Conservation (phyloP, 345 rosid genomes). For the Arabidopsis thaliana region TAIR10.1 NC_003071.7:9664501-9665000, state of each 20-base stretch:
- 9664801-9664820: conserved; percentile 75
- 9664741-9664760: conserved; percentile 86
- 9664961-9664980: conserved; percentile 64
- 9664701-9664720: conserved; percentile 88
- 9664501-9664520: conserved; percentile 77
- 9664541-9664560: conserved; percentile 34
- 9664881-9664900: conserved; percentile 82
- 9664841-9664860: conserved; percentile 83
- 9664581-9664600: conserved; percentile 57
- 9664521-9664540: conserved; percentile 60
- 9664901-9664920: conserved; percentile 71
- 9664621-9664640: conserved; percentile 87
- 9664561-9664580: conserved; percentile 52
- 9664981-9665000: conserved; percentile 55
- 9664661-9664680: conserved; percentile 83
- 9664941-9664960: conserved; percentile 61
- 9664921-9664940: conserved; percentile 56
- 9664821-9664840: conserved; percentile 79
- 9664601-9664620: conserved; percentile 52
- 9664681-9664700: conserved; percentile 84
- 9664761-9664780: conserved; percentile 89
- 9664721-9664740: conserved; percentile 76
- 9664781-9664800: conserved; percentile 73
- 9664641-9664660: conserved; percentile 75
- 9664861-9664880: conserved; percentile 66